These are phyloP conservation scores for Senna siamea DNA, from an alignment of 306 rosid genomes.

Conservation along the genomic window DNA sequence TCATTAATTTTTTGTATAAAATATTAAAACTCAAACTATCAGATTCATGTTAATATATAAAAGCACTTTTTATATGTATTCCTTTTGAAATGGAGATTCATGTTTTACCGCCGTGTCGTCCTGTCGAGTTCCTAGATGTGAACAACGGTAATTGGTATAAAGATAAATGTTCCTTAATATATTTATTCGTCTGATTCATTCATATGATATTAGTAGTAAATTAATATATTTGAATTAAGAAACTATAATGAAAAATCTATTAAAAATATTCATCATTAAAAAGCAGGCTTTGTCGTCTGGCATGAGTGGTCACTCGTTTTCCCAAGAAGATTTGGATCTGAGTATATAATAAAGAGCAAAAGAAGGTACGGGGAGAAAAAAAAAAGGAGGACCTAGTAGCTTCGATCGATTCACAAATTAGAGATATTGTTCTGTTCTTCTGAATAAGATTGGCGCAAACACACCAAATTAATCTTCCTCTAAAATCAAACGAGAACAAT, in stretches of 20 bases:
- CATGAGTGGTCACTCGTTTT: not conserved
- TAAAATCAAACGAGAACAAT: too few species aligned
- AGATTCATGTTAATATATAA: too few species aligned
- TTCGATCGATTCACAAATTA: not conserved
- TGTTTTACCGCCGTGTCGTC: not conserved
- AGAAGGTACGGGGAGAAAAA: not conserved
- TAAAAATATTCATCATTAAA: not conserved
- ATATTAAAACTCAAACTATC: too few species aligned
- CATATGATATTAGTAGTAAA: not conserved
- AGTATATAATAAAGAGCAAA: not conserved
- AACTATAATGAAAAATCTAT: not conserved
- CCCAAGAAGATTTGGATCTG: not conserved
- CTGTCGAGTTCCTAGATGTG: not conserved
- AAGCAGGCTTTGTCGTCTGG: not conserved
- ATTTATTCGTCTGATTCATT: too few species aligned
- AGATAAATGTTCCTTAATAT: too few species aligned
- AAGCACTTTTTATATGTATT: too few species aligned
- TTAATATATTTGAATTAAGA: not conserved
- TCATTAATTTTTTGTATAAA: too few species aligned
- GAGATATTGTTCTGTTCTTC: not conserved
- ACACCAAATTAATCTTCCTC: not conserved
- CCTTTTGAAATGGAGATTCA: not conserved
- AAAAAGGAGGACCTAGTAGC: not conserved
- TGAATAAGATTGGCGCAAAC: not conserved
- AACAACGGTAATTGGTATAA: too few species aligned